Conservation (phyloP, 2,329 filamentous ascomycete genomes). For the Colletotrichum sp. region DNA sequence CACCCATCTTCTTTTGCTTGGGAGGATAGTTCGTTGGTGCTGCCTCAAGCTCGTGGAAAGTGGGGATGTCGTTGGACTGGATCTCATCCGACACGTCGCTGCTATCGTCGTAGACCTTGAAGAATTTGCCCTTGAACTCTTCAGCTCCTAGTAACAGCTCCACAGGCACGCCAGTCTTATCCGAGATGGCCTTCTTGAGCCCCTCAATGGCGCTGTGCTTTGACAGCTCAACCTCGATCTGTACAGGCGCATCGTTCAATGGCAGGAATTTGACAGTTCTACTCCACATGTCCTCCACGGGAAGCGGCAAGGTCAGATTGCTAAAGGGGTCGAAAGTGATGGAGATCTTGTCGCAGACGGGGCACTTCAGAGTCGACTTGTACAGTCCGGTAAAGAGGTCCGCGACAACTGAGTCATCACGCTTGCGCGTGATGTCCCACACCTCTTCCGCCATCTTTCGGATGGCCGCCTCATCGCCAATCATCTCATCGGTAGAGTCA, state of each 20-base stretch:
- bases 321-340: slow-evolving; percentile 99
- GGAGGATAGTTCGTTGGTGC: slow-evolving; percentile 79
- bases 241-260: slow-evolving; percentile 71
- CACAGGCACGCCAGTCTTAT: slow-evolving; percentile 66
- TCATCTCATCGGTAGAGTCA: slow-evolving; percentile 96
- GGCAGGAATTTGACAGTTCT: slow-evolving; percentile 80
- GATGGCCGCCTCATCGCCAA: slow-evolving; percentile 81
- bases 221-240: slow-evolving; percentile 79
- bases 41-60: slow-evolving; percentile 79
- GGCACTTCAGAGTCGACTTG: slow-evolving; percentile 95
- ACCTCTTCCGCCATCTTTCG: slow-evolving; percentile 85
- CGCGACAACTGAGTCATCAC: slow-evolving; percentile 94
- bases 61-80: slow-evolving; percentile 64
- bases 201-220: slow-evolving; percentile 73
- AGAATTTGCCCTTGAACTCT: slow-evolving; percentile 83
- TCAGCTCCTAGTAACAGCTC: slow-evolving; percentile 80
- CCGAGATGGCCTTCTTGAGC: slow-evolving; percentile 75
- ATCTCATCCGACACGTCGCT: slow-evolving; percentile 76
- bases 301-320: slow-evolving; percentile 88
- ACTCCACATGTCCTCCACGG: slow-evolving; percentile 82
- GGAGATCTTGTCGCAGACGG: slow-evolving; percentile 90
- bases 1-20: slow-evolving; percentile 46
- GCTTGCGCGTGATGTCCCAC: slow-evolving; percentile 88
- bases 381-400: slow-evolving; percentile 98
- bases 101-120: slow-evolving; percentile 80